Conservation (phyloP, 768 basidiomycete genomes). For the Austroboletus festivus region DNA sequence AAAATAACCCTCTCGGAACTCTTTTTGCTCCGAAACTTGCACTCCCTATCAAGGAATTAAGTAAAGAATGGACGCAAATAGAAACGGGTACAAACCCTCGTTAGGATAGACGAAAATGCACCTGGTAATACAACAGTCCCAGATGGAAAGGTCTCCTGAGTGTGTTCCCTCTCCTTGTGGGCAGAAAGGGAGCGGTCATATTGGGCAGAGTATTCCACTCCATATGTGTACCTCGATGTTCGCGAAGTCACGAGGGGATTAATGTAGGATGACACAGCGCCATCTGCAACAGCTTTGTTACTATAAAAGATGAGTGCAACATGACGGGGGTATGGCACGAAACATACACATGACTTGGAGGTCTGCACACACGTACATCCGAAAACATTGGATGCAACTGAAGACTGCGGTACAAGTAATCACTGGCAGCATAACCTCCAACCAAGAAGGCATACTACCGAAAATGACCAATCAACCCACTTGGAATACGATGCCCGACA, state of each 20-base stretch:
- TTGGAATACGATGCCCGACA: neutral
- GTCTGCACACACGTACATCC: constrained; percentile 42
- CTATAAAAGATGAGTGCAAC: constrained; percentile 18
- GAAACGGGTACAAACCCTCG: constrained; percentile 17
- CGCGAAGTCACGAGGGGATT: constrained; percentile 46
- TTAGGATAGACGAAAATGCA: constrained; percentile 38
- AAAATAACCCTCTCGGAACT: constrained; percentile 15
- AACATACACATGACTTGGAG: constrained; percentile 48
- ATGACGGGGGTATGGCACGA: neutral
- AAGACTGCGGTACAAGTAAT: constrained; percentile 43
- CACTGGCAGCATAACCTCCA: constrained; percentile 49
- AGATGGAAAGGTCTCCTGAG: constrained; percentile 17
- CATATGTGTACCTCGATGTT: constrained; percentile 41
- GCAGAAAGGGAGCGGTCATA: constrained; percentile 34
- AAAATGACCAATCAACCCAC: neutral
- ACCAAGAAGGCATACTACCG: constrained; percentile 42
- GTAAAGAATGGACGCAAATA: neutral
- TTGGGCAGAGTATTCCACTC: constrained; percentile 24
- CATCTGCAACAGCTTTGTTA: constrained; percentile 50
- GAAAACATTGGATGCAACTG: constrained; percentile 33
- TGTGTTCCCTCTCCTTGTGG: constrained; percentile 33
- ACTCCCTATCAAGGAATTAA: constrained; percentile 5
- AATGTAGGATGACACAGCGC: constrained; percentile 38
- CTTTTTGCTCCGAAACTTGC: constrained; percentile 19
- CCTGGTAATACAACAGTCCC: constrained; percentile 36